phyloP scores from a whole-genome alignment of 1,284 basidiomycete species.

The Rhodotorula sp. region DNA sequence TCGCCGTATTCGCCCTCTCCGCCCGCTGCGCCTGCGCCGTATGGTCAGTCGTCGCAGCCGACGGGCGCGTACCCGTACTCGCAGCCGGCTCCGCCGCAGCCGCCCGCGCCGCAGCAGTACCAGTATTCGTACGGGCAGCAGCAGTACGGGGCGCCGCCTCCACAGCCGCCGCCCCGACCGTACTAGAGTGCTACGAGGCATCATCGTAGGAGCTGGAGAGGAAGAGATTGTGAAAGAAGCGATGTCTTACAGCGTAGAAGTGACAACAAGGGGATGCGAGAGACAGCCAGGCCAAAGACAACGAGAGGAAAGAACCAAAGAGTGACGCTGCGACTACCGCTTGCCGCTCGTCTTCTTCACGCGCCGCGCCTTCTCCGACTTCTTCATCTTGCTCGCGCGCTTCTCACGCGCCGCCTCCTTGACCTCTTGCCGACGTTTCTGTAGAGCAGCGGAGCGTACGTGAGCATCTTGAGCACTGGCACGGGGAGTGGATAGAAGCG shows the following conservation, averaged over 20 bases:
- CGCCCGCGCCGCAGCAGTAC: slow-evolving; percentile 45
- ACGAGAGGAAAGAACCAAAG: neutral
- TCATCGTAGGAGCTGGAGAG: neutral
- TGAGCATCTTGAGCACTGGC: neutral
- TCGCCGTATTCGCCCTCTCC: too few species aligned
- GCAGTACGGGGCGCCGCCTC: slow-evolving; percentile 26
- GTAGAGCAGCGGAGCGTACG: slow-evolving; percentile 4
- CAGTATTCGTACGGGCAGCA: slow-evolving; percentile 24
- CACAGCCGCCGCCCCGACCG: slow-evolving; percentile 36
- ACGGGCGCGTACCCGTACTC: slow-evolving; percentile 20
- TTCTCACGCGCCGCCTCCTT: slow-evolving; percentile 86
- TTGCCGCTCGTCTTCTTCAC: slow-evolving; percentile 60
- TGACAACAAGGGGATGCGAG: neutral
- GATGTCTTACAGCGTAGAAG: neutral
- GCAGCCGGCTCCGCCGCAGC: slow-evolving; percentile 46
- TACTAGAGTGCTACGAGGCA: neutral
- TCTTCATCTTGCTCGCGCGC: slow-evolving; percentile 88
- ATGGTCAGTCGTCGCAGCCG: neutral
- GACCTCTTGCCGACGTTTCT: slow-evolving; percentile 85
- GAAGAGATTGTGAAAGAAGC: neutral
- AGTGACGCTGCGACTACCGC: neutral
- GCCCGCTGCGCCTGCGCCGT: neutral
- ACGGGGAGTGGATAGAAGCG: neutral
- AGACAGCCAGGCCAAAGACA: neutral
- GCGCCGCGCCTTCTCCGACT: slow-evolving; percentile 82